phyloP scores from a whole-genome alignment of 345 rosid species.

The Syzygium oleosum region DNA sequence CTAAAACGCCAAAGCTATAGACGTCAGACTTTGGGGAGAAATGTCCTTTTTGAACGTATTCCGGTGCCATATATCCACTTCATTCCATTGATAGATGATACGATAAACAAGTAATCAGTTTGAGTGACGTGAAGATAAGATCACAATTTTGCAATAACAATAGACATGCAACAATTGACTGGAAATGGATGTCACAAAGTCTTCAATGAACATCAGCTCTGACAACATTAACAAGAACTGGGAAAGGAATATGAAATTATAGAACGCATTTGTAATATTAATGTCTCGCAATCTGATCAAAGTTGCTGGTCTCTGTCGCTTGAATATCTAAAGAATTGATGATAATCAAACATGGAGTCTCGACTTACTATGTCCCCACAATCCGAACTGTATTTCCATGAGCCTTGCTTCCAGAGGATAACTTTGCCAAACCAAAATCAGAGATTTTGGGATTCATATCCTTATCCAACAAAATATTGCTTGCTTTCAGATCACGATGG shows the following conservation, averaged over 20 bases:
- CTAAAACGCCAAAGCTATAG: slow-evolving; percentile 34
- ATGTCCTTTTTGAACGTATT: slow-evolving; percentile 18
- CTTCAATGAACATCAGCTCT: too few species aligned
- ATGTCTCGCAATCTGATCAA: not conserved
- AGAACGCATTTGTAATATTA: too few species aligned
- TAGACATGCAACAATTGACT: too few species aligned
- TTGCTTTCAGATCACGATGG: slow-evolving; percentile 16
- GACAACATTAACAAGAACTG: too few species aligned
- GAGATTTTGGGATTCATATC: slow-evolving; percentile 19
- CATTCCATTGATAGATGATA: not conserved
- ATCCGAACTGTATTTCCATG: slow-evolving; percentile 11
- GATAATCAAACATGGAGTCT: not conserved
- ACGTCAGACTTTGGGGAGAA: slow-evolving; percentile 34
- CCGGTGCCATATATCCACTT: slow-evolving; percentile 51
- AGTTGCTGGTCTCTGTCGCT: not conserved
- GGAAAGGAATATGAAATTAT: not conserved
- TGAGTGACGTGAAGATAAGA: not conserved
- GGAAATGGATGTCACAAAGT: too few species aligned
- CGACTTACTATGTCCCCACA: slow-evolving; percentile 21
- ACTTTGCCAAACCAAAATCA: slow-evolving; percentile 22
- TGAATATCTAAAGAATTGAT: not conserved
- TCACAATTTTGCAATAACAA: too few species aligned
- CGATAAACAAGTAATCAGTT: not conserved
- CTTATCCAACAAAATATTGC: slow-evolving; percentile 13
- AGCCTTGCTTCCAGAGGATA: slow-evolving; percentile 11